A percentile compares a stretch with the other conserved stretches of the same genome.
Conservation (phyloP, 805 yeast genomes). For the Wickerhamiella siamensis region DNA sequence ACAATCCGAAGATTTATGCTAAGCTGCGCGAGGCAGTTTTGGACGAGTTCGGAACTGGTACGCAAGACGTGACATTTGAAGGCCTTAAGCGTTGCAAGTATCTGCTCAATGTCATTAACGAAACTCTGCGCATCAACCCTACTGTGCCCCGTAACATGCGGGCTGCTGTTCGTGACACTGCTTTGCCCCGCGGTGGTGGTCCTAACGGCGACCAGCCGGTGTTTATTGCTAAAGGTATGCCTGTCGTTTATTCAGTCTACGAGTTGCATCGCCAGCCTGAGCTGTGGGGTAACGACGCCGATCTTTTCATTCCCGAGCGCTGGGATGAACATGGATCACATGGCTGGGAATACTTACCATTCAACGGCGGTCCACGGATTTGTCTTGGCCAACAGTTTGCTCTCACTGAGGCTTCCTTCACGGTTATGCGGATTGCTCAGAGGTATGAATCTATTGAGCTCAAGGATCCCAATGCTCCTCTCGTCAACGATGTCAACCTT, state of each 20-base stretch:
- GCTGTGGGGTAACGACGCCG: slow-evolving; percentile 31
- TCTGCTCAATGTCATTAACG: slow-evolving; percentile 32
- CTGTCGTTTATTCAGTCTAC: slow-evolving; percentile 27
- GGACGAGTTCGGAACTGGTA: slow-evolving; percentile 10
- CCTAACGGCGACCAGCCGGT: slow-evolving; percentile 26
- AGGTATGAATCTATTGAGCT: slow-evolving; percentile 14
- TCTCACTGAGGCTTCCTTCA: slow-evolving; percentile 32
- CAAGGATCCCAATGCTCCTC: not conserved
- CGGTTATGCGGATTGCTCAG: slow-evolving; percentile 28
- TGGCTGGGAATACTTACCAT: slow-evolving; percentile 34
- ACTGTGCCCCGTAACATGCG: slow-evolving; percentile 34
- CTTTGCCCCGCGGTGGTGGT: slow-evolving; percentile 40
- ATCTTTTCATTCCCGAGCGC: slow-evolving; percentile 33
- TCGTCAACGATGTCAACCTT: not conserved
- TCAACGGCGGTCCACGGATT: slow-evolving; percentile 38
- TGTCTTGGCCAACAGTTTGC: slow-evolving; percentile 41
- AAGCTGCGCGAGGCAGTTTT: slow-evolving; percentile 24
- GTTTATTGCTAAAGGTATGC: slow-evolving; percentile 29
- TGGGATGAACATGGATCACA: slow-evolving; percentile 28
- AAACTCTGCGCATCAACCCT: slow-evolving; percentile 33
- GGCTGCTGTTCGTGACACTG: slow-evolving; percentile 29
- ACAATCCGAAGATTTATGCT: slow-evolving; percentile 28
- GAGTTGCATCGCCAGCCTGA: slow-evolving; percentile 29
- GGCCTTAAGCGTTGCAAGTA: slow-evolving; percentile 31
- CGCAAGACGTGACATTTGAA: slow-evolving; percentile 25